Conservation (phyloP, 257 asterid genomes). For the Solanum tacnaense region DNA sequence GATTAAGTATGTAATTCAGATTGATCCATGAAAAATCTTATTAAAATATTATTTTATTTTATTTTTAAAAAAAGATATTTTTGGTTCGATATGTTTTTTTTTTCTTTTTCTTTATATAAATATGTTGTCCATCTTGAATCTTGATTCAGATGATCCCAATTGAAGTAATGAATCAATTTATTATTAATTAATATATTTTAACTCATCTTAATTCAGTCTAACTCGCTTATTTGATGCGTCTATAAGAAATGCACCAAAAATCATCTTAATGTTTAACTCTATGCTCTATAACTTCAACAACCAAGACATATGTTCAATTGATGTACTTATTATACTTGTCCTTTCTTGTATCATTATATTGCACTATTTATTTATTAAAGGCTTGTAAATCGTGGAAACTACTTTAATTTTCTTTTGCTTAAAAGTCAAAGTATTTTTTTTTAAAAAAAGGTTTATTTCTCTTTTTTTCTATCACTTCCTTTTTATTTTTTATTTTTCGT, state of each 20-base stretch:
- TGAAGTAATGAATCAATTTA: not conserved
- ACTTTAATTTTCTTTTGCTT: not conserved
- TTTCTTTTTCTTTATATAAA: not conserved
- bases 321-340: not conserved
- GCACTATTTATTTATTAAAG: not conserved
- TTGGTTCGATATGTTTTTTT: not conserved
- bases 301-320: not conserved
- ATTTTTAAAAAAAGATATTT: no score
- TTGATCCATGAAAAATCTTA: not conserved
- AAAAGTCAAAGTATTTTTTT: not conserved
- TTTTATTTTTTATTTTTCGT: not conserved
- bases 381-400: not conserved
- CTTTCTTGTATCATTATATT: not conserved
- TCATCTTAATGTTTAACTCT: not conserved
- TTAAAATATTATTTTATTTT: not conserved
- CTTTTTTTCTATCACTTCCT: not conserved
- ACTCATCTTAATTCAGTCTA: not conserved
- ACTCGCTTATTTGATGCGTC: not conserved
- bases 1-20: not conserved
- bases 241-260: not conserved
- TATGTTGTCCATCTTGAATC: not conserved
- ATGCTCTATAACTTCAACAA: not conserved
- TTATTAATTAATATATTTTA: not conserved
- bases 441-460: not conserved
- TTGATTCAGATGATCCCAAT: not conserved